Conservation (phyloP, 139 green algal genomes). For the Spirogloea muscicola region DNA sequence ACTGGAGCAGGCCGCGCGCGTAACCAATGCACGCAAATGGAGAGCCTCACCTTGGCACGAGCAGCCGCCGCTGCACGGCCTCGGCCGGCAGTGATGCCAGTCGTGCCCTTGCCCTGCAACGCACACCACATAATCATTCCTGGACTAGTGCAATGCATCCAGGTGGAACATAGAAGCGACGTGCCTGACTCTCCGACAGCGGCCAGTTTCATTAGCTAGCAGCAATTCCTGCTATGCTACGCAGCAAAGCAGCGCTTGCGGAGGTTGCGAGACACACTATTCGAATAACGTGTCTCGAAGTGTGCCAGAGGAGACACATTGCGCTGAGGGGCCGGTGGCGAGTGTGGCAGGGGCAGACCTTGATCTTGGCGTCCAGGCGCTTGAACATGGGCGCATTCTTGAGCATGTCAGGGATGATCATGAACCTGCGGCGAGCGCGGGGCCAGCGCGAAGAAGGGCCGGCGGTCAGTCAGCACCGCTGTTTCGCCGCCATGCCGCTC, state of each 20-base stretch:
- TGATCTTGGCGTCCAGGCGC: constrained; percentile 86
- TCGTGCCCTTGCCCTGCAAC: constrained; percentile 16
- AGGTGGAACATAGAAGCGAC: neutral
- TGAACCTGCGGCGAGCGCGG: constrained; percentile 66
- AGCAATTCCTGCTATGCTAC: neutral
- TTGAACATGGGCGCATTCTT: constrained; percentile 99
- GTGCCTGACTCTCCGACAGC: neutral
- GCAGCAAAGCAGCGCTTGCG: neutral
- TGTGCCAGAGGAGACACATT: neutral
- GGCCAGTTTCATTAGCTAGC: neutral
- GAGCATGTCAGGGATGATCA: constrained; percentile 99
- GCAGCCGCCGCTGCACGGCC: constrained; percentile 37
- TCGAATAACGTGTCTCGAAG: neutral
- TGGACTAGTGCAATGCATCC: neutral
- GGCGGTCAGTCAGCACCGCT: too few species aligned
- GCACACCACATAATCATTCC: neutral
- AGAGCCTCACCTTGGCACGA: too few species aligned
- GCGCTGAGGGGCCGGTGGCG: too few species aligned
- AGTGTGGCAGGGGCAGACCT: constrained; percentile 42
- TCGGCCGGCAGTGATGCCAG: constrained; percentile 23
- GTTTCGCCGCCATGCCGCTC: too few species aligned
- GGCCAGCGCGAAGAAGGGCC: too few species aligned
- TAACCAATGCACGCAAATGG: too few species aligned
- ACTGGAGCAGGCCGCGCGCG: too few species aligned
- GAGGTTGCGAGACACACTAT: neutral